phyloP scores from a whole-genome alignment of 805 yeast species.

The Candida piceae region DNA sequence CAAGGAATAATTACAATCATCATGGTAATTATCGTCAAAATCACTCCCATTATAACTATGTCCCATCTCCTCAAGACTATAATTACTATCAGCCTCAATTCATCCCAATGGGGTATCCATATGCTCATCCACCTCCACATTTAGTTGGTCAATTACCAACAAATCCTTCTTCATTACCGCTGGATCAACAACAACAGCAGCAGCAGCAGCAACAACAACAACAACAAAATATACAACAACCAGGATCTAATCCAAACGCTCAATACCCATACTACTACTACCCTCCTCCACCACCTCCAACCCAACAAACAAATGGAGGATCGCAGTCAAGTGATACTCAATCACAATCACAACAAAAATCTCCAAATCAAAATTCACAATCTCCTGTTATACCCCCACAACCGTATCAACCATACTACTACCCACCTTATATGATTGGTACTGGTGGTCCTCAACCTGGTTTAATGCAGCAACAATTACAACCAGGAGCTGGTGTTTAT shows the following conservation, averaged over 20 bases:
- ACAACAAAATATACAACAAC: not conserved
- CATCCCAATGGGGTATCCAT: not conserved
- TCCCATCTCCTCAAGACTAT: not conserved
- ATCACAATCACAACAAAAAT: not conserved
- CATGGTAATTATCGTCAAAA: not conserved
- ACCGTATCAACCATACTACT: not conserved
- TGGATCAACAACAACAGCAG: constrained; percentile 1
- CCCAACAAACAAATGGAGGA: too few species aligned
- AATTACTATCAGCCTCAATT: not conserved
- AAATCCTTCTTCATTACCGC: not conserved
- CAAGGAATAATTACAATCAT: not conserved
- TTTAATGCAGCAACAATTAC: not conserved
- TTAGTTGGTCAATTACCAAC: not conserved
- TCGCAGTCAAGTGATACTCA: too few species aligned
- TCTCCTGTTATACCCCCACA: constrained; percentile 3
- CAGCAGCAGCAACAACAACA: constrained; percentile 1
- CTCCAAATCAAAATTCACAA: not conserved
- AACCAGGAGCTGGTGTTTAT: not conserved
- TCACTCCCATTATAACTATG: not conserved
- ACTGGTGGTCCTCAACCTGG: not conserved
- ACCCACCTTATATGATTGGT: not conserved
- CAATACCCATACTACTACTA: not conserved
- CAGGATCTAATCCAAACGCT: not conserved
- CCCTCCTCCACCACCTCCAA: constrained; percentile 1
- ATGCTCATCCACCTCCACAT: not conserved